Evolutionary conservation across 345 rosid genomes (phyloP).

Genomic region (Microcos paniculata): DNA sequence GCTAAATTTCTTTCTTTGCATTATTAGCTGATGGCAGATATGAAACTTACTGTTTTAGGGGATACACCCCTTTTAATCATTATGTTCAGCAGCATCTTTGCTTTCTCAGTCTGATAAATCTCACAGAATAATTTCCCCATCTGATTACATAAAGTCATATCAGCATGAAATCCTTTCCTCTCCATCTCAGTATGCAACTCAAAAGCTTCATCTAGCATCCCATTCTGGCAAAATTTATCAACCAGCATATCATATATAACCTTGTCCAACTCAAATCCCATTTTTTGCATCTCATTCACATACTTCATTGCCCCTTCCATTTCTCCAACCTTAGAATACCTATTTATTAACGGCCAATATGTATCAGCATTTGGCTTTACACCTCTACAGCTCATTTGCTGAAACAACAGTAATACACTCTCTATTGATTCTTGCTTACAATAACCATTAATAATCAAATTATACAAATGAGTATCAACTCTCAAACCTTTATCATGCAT

Average conservation of each 20-base stretch:
- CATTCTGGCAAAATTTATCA: slow-evolving; percentile 35
- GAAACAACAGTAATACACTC: slow-evolving; percentile 31
- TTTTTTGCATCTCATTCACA: slow-evolving; percentile 33
- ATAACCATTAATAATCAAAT: slow-evolving; percentile 39
- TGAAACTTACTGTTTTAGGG: slow-evolving; percentile 15
- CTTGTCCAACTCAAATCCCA: slow-evolving; percentile 41
- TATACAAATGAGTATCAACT: slow-evolving; percentile 46
- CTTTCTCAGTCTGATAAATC: slow-evolving; percentile 24
- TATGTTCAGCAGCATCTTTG: slow-evolving; percentile 25
- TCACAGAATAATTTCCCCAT: slow-evolving; percentile 29
- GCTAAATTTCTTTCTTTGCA: background rate
- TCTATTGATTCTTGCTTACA: slow-evolving; percentile 30
- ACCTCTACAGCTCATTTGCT: slow-evolving; percentile 37
- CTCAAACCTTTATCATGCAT: slow-evolving; percentile 45
- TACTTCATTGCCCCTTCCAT: slow-evolving; percentile 35
- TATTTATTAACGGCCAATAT: slow-evolving; percentile 38
- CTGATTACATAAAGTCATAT: slow-evolving; percentile 16
- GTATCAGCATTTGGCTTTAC: slow-evolving; percentile 44
- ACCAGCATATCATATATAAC: slow-evolving; percentile 28
- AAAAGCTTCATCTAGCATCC: slow-evolving; percentile 38
- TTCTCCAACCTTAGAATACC: slow-evolving; percentile 37
- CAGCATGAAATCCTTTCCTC: slow-evolving; percentile 33
- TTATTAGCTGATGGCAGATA: background rate
- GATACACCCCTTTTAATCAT: slow-evolving; percentile 34
- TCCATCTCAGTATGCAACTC: slow-evolving; percentile 38